Conservation (phyloP, 139 green algal species). For the Chlorella sp. region DNA sequence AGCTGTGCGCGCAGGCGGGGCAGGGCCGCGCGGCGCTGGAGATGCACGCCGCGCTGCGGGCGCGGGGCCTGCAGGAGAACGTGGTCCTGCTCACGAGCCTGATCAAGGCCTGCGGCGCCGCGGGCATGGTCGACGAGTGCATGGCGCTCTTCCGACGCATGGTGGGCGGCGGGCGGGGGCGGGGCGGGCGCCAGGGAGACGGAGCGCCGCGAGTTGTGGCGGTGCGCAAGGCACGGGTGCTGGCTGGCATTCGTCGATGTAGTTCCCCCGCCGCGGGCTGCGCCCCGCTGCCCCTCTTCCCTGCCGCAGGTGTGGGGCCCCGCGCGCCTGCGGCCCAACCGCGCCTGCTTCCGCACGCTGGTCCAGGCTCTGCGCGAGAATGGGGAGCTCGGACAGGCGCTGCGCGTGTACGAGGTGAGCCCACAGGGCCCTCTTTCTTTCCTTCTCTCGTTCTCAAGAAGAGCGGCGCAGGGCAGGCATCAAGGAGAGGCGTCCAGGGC, state of each 20-base stretch:
- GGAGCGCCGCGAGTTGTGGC: no score
- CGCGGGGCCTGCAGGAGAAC: conserved; percentile 25
- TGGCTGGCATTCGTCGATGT: no score
- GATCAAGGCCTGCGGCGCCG: conserved; percentile 46
- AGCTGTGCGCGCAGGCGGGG: conserved; percentile 32
- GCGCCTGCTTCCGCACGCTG: conserved; percentile 33
- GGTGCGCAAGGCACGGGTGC: no score
- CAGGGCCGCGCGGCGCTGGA: conserved; percentile 21
- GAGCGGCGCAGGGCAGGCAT: no score
- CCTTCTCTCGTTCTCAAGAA: no score
- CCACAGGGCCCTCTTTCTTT: no score
- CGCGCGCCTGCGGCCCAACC: conserved; percentile 39
- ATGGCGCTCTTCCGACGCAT: conserved; percentile 52
- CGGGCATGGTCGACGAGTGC: conserved; percentile 40
- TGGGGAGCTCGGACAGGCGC: conserved; percentile 24
- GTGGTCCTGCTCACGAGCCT: conserved; percentile 33
- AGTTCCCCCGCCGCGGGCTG: no score
- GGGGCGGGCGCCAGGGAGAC: background rate
- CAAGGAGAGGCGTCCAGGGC: no score
- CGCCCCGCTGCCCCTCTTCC: no score
- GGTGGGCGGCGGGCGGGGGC: conserved; percentile 21
- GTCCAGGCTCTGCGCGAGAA: conserved; percentile 32
- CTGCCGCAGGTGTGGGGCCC: no score
- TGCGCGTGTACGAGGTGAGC: conserved; percentile 46
- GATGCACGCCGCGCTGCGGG: conserved; percentile 25